Percentiles rank a stretch among this genome's conserved stretches.
Evolutionary conservation across 1,139 yeast genomes (phyloP).

Genomic region (Saccharomyces hybrid): DNA sequence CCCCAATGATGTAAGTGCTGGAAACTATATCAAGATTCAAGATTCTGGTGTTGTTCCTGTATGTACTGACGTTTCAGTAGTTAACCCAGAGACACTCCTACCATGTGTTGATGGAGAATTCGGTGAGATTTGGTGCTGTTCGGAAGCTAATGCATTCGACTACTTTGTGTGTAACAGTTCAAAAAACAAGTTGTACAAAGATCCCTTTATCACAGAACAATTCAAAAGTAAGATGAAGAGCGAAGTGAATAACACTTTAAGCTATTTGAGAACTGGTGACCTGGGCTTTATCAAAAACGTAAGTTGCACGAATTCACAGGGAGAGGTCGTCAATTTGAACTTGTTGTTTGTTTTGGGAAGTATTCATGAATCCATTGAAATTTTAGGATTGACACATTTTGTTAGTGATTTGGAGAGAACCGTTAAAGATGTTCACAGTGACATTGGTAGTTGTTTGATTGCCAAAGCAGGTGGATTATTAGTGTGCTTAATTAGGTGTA

Average conservation of each 20-base stretch:
- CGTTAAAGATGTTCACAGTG: constrained; percentile 57
- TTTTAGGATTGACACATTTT: constrained; percentile 85
- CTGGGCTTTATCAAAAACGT: constrained; percentile 83
- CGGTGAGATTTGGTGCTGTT: constrained; percentile 95
- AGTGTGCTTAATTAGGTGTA: constrained; percentile 69
- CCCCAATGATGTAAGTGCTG: constrained; percentile 52
- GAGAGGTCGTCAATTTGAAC: constrained; percentile 52
- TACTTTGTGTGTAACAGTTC: constrained; percentile 39
- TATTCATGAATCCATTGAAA: constrained; percentile 83
- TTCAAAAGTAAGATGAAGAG: constrained; percentile 45
- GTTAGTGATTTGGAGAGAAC: constrained; percentile 77
- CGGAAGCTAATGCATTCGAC: constrained; percentile 69
- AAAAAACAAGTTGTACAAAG: constrained; percentile 23
- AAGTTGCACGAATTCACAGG: constrained; percentile 38
- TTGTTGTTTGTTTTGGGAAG: constrained; percentile 80
- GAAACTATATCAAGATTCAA: constrained; percentile 50
- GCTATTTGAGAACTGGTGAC: constrained; percentile 85
- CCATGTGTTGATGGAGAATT: constrained; percentile 87
- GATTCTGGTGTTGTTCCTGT: constrained; percentile 97
- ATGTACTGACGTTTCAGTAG: constrained; percentile 88
- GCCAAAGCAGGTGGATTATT: constrained; percentile 80
- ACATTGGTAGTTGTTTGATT: constrained; percentile 52
- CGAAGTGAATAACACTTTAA: constrained; percentile 53
- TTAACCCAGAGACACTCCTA: constrained; percentile 80
- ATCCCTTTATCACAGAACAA: constrained; percentile 39